phyloP scores from a whole-genome alignment of 371 early-diverging fungal species.

The Capillidium heterosporum region DNA sequence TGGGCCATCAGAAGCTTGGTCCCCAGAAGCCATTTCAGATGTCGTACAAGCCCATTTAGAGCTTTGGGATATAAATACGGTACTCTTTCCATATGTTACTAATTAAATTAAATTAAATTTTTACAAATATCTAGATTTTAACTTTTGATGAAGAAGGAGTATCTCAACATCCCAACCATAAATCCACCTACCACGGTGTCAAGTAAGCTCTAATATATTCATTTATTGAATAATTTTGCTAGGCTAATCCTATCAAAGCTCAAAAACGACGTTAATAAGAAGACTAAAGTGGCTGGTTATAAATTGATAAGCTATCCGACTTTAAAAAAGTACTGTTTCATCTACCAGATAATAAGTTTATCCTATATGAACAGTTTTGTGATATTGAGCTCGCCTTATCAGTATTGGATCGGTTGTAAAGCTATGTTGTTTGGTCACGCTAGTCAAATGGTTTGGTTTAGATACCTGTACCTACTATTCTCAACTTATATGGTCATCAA shows the following conservation, averaged over 20 bases:
- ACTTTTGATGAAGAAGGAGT: slow-evolving; percentile 91
- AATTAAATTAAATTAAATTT: background rate
- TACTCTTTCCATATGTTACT: slow-evolving; percentile 12
- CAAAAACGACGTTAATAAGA: background rate
- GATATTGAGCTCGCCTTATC: slow-evolving; percentile 5
- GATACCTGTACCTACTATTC: slow-evolving; percentile 78
- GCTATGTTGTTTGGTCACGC: slow-evolving; percentile 78
- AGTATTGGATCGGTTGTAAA: slow-evolving; percentile 4
- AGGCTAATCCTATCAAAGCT: slow-evolving; percentile 3
- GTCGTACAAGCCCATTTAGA: slow-evolving; percentile 33
- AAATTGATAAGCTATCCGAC: slow-evolving; percentile 39
- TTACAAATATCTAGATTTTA: slow-evolving; percentile 37
- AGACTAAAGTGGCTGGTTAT: slow-evolving; percentile 11
- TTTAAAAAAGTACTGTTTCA: slow-evolving; percentile 62
- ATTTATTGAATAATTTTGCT: background rate
- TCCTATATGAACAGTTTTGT: slow-evolving; percentile 9
- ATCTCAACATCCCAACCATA: slow-evolving; percentile 89
- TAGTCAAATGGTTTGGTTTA: slow-evolving; percentile 86
- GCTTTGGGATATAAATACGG: slow-evolving; percentile 40
- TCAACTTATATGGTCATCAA: slow-evolving; percentile 93
- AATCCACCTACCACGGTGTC: slow-evolving; percentile 58
- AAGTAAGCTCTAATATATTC: slow-evolving; percentile 22
- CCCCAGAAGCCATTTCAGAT: slow-evolving; percentile 28
- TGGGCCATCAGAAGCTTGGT: slow-evolving; percentile 54
- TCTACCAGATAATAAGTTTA: slow-evolving; percentile 9